Percentiles rank a stretch among this genome's conserved stretches.
phyloP scores from a whole-genome alignment of 805 yeast genomes.

The Sugiyamaella valdiviana region DNA sequence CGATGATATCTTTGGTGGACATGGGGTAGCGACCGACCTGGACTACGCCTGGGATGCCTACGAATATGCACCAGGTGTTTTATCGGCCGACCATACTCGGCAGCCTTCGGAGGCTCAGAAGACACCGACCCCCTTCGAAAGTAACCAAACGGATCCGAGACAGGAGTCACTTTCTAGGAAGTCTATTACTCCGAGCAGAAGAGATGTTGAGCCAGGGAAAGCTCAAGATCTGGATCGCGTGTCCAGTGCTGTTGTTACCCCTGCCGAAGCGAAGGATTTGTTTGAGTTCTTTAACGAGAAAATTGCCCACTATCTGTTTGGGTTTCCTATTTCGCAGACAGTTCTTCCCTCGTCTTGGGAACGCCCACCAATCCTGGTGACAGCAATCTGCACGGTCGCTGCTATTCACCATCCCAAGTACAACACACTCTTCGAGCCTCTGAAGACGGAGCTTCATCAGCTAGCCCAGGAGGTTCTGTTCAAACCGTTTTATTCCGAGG shows the following conservation, averaged over 20 bases:
- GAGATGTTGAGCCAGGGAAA: not conserved
- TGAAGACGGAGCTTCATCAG: slow-evolving; percentile 30
- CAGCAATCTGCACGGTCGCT: slow-evolving; percentile 56
- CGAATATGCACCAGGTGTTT: too few relatives aligned
- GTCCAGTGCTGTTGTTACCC: slow-evolving; percentile 31
- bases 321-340: slow-evolving; percentile 50
- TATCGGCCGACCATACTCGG: too few relatives aligned
- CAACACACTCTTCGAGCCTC: slow-evolving; percentile 22
- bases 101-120: too few relatives aligned
- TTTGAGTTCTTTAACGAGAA: slow-evolving; percentile 48
- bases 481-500: slow-evolving; percentile 29
- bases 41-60: too few relatives aligned
- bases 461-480: slow-evolving; percentile 30
- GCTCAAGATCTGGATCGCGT: slow-evolving; percentile 29
- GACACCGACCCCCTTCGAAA: too few relatives aligned
- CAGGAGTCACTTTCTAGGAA: too few relatives aligned
- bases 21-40: too few relatives aligned
- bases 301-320: slow-evolving; percentile 60
- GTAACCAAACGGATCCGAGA: too few relatives aligned
- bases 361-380: slow-evolving; percentile 50
- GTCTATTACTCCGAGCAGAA: not conserved
- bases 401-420: slow-evolving; percentile 51
- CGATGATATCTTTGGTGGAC: too few relatives aligned
- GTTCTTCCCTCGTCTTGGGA: slow-evolving; percentile 47
- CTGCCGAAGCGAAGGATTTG: slow-evolving; percentile 38